phyloP scores from a whole-genome alignment of 805 yeast genomes.

The Maudiozyma turicensis region DNA sequence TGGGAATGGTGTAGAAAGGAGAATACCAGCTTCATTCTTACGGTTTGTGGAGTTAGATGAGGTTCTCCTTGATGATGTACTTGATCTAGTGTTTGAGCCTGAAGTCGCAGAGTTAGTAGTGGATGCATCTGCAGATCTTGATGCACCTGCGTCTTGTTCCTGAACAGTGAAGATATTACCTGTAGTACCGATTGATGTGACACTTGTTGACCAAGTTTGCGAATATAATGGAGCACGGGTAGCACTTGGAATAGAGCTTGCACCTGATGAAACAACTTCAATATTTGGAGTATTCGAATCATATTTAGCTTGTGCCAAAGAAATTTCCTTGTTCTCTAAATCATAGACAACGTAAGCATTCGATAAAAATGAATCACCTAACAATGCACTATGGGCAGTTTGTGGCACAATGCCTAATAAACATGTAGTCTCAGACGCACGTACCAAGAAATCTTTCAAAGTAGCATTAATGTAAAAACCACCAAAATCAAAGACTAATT shows the following conservation, averaged over 20 bases:
- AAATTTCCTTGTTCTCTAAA: constrained; percentile 44
- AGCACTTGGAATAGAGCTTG: constrained; percentile 38
- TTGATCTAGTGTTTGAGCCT: background rate
- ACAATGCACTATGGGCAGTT: constrained; percentile 25
- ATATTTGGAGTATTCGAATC: constrained; percentile 11
- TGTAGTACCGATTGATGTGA: constrained; percentile 16
- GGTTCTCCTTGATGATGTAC: background rate
- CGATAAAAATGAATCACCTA: constrained; percentile 50
- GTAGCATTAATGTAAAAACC: constrained; percentile 50
- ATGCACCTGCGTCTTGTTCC: background rate
- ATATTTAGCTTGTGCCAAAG: constrained; percentile 41
- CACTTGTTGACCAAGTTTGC: constrained; percentile 31
- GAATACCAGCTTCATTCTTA: background rate
- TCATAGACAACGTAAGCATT: constrained; percentile 61
- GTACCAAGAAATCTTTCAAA: constrained; percentile 26
- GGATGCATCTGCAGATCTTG: background rate
- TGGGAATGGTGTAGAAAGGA: background rate
- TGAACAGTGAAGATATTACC: constrained; percentile 21
- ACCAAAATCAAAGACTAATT: constrained; percentile 44
- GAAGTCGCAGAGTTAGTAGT: background rate
- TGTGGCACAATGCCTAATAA: constrained; percentile 32
- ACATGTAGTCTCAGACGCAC: constrained; percentile 26
- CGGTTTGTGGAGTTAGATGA: background rate
- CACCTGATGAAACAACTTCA: constrained; percentile 12
- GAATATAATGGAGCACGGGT: constrained; percentile 39